A percentile compares a stretch with the other conserved stretches of the same genome.
phyloP scores from a whole-genome alignment of 495 filamentous ascomycete species.

The Aspergillus haitiensis region DNA sequence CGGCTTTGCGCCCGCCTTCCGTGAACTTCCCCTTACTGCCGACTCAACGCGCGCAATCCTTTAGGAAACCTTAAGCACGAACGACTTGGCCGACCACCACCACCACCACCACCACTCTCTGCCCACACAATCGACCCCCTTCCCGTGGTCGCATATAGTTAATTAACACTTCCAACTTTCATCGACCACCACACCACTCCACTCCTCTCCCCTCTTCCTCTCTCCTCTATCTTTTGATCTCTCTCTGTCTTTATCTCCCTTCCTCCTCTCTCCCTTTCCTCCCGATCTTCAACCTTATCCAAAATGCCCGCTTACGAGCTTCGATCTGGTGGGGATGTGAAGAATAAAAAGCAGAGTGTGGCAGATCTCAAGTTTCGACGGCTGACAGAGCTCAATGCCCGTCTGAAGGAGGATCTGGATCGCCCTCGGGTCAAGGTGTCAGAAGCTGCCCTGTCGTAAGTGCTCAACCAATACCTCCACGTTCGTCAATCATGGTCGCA shows the following conservation, averaged over 20 bases:
- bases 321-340: constrained; percentile 64
- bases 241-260: not conserved
- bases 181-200: constrained; percentile 3
- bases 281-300: constrained; percentile 6
- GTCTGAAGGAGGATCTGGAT: constrained; percentile 92
- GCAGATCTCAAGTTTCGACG: constrained; percentile 95
- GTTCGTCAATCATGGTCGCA: constrained; percentile 4
- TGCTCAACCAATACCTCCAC: constrained; percentile 22
- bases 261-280: constrained; percentile 2
- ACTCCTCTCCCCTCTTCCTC: constrained; percentile 2
- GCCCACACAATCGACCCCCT: constrained; percentile 8
- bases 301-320: constrained; percentile 57
- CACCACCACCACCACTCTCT: not conserved
- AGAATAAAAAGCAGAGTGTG: constrained; percentile 99
- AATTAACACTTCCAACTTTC: constrained; percentile 8
- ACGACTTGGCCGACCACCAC: not conserved
- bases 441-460: constrained; percentile 88
- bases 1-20: constrained; percentile 15
- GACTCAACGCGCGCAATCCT: constrained; percentile 14
- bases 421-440: constrained; percentile 93
- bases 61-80: constrained; percentile 5
- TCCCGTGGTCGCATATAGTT: constrained; percentile 12
- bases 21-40: constrained; percentile 16
- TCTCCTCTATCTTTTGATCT: not conserved
- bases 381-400: constrained; percentile 91